Percentiles rank a stretch among this genome's conserved stretches.
phyloP scores from a whole-genome alignment of 345 rosid genomes.

The Atalantia buxifolia region DNA sequence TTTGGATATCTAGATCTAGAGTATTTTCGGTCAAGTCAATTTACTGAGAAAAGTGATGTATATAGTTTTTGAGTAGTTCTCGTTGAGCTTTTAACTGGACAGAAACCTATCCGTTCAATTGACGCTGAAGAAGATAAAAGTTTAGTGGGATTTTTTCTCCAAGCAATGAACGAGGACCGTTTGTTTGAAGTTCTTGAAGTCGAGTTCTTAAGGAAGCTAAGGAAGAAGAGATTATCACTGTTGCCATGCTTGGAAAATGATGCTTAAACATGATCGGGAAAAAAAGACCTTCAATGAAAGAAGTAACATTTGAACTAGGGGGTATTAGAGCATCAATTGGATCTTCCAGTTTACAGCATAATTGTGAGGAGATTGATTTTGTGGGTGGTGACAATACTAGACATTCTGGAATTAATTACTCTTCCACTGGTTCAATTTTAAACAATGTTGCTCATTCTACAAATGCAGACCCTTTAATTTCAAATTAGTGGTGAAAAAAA shows the following conservation, averaged over 20 bases:
- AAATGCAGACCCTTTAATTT: too few relatives aligned
- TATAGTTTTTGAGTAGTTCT: neutral
- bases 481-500: too few relatives aligned
- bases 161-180: neutral
- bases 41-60: neutral
- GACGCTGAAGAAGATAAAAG: too few relatives aligned
- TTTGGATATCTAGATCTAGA: neutral
- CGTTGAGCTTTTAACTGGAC: neutral
- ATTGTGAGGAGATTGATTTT: neutral
- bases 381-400: too few relatives aligned
- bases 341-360: neutral
- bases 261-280: neutral
- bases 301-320: conserved; percentile 12
- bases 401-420: too few relatives aligned
- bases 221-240: neutral
- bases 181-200: conserved; percentile 12
- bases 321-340: neutral
- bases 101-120: neutral
- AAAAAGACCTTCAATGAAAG: conserved; percentile 3
- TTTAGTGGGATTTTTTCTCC: too few relatives aligned
- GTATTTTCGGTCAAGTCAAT: neutral
- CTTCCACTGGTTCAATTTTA: too few relatives aligned
- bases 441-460: too few relatives aligned
- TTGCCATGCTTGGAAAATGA: conserved; percentile 6
- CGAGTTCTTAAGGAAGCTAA: conserved; percentile 4